Evolutionary conservation across 768 basidiomycete genomes (phyloP), one percentile per base, ranked within the genome.

Genomic region (Baorangia bicolor): DNA sequence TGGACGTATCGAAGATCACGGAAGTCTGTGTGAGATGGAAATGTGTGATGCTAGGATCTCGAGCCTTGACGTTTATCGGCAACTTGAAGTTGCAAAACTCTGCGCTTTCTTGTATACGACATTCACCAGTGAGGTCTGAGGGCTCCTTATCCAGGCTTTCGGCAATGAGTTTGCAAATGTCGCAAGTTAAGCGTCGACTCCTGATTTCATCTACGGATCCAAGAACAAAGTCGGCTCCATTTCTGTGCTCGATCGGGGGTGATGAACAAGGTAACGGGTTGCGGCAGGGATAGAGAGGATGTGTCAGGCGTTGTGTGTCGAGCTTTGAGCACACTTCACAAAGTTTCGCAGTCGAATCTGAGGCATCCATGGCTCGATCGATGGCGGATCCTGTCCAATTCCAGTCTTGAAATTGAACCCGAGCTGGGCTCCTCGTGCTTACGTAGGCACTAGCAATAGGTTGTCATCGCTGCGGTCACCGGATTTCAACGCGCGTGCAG

Each of bases 151-250:
- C 51, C 44, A 63, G 23, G 14, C 47, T 1, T 30, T 59, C 61
- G 2, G 62, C 41, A 27, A 64, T n/a, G 16, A 63, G 49, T 16
- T 12, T 38, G 47, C 61, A 62, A 38, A 63, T 18, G 12, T 52
- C 57, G 49, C 61, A 62, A 20, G 41, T 20, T 0, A 7, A 49
- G 9, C 61, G 53, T 27, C 63, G 53, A 10, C 23, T 2, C 37
- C 55, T 65, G 59, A 65, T 58, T 34, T 52, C 56, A 41, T 46
- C 47, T 23, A 62, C 8, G 12, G 53, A 53, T 25, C 64, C 64
- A 11, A 62, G 63, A 28, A 25, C 0, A n/a, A 39, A 2, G 25
- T 35, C 27, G 1, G n/a, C 18, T 5, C 5, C 21, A 13, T 28
- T 9, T 16, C 6, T 10, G n/a, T 2, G 21, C 16, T 40, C 13